Evolutionary conservation across 805 yeast genomes (phyloP).

Genomic region (Saturnispora zaruensis): DNA sequence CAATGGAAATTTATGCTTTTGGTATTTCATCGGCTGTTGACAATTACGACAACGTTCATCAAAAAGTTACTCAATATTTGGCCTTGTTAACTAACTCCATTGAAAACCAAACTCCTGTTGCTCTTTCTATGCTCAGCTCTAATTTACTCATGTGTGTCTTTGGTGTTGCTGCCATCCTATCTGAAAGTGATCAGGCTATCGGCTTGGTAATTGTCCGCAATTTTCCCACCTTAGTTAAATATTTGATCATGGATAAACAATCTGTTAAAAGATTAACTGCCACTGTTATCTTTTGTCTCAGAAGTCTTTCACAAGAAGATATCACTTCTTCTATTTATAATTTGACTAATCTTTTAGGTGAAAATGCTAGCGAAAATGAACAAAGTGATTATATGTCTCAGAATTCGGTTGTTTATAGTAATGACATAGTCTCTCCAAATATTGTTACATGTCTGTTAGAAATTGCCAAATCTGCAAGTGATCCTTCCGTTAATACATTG

Average conservation of each 20-base stretch:
- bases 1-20: slow-evolving; percentile 53
- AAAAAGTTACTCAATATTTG: slow-evolving; percentile 43
- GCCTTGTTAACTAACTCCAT: slow-evolving; percentile 18
- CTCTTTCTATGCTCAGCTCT: slow-evolving; percentile 42
- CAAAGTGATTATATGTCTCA: slow-evolving; percentile 11
- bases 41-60: slow-evolving; percentile 35
- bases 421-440: slow-evolving; percentile 43
- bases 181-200: slow-evolving; percentile 33
- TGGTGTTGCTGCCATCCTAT: slow-evolving; percentile 28
- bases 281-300: slow-evolving; percentile 58
- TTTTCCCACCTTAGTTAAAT: slow-evolving; percentile 46
- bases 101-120: slow-evolving; percentile 38
- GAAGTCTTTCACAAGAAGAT: slow-evolving; percentile 67
- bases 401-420: slow-evolving; percentile 17
- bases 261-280: slow-evolving; percentile 47
- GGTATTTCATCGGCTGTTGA: slow-evolving; percentile 42
- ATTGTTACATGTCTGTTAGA: slow-evolving; percentile 61
- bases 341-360: slow-evolving; percentile 58
- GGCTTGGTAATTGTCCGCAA: slow-evolving; percentile 28
- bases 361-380: slow-evolving; percentile 23
- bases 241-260: slow-evolving; percentile 38
- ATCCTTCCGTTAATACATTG: slow-evolving; percentile 64
- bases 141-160: slow-evolving; percentile 34
- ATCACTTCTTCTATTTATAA: slow-evolving; percentile 80
- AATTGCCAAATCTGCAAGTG: slow-evolving; percentile 57